Percentiles rank a stretch among this genome's conserved stretches.
phyloP scores from a whole-genome alignment of 495 filamentous ascomycete genomes.

The Parathielavia hyrcaniae region DNA sequence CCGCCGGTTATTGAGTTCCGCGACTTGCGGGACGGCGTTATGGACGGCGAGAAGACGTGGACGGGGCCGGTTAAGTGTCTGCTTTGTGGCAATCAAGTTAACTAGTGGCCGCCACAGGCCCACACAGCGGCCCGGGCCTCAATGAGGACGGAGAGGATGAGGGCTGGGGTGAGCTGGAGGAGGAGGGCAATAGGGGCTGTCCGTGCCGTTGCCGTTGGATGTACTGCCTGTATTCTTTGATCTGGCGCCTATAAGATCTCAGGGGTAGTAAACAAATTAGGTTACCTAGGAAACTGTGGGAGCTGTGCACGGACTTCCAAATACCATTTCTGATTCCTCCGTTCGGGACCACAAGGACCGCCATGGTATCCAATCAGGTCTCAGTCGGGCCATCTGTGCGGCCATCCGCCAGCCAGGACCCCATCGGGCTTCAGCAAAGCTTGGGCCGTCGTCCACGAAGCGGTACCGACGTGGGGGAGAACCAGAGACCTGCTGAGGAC shows the following conservation, averaged over 20 bases:
- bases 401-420: too few species aligned
- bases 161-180: too few species aligned
- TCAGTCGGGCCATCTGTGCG: too few species aligned
- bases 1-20: conserved; percentile 38
- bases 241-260: background rate
- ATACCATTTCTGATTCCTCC: background rate
- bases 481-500: too few species aligned
- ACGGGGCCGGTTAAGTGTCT: conserved; percentile 41
- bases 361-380: conserved; percentile 5
- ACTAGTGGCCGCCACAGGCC: conserved; percentile 23
- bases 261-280: background rate
- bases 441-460: too few species aligned
- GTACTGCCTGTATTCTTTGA: background rate
- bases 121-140: too few species aligned
- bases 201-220: background rate
- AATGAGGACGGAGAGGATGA: too few species aligned
- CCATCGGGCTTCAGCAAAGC: too few species aligned
- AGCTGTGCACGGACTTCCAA: background rate
- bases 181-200: too few species aligned
- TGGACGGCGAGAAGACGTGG: conserved; percentile 43
- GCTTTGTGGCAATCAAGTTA: conserved; percentile 37
- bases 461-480: too few species aligned
- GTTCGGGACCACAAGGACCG: background rate
- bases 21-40: conserved; percentile 39
- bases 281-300: background rate